Percentiles rank a stretch among this genome's conserved stretches.
Conservation (phyloP, 2,329 filamentous ascomycete species). For the Apiospora sp. region DNA sequence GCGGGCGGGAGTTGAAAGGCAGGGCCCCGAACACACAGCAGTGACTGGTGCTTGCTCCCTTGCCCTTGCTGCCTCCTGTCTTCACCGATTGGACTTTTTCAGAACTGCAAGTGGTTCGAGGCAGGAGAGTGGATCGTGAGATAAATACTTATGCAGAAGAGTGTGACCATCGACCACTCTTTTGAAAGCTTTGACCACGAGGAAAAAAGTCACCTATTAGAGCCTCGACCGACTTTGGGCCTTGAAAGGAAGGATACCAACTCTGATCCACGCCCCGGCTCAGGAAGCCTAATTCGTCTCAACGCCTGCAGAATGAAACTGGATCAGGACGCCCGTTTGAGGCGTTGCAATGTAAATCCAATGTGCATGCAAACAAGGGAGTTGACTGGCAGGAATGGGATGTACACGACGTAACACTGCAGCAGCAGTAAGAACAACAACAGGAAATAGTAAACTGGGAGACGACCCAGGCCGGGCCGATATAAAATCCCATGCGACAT, state of each 20-base stretch:
- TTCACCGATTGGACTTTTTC: conserved; percentile 16
- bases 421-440: background rate
- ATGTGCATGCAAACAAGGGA: background rate
- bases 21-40: background rate
- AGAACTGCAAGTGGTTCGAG: background rate
- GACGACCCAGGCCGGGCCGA: background rate
- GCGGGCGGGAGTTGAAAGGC: conserved; percentile 8
- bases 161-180: background rate
- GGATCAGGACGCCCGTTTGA: background rate
- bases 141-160: conserved; percentile 14
- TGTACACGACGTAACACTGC: background rate
- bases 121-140: conserved; percentile 16
- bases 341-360: background rate
- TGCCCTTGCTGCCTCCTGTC: conserved; percentile 13
- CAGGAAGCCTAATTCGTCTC: conserved; percentile 1
- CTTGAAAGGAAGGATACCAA: background rate
- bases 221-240: conserved; percentile 3
- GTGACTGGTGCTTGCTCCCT: background rate
- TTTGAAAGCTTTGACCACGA: conserved; percentile 16
- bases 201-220: conserved; percentile 9
- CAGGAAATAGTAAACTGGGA: background rate
- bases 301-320: background rate
- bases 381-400: background rate
- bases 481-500: conserved; percentile 20
- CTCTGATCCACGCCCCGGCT: background rate